Evolutionary conservation across 495 filamentous ascomycete genomes (phyloP).

Genomic region (Gamarada debralockiae): DNA sequence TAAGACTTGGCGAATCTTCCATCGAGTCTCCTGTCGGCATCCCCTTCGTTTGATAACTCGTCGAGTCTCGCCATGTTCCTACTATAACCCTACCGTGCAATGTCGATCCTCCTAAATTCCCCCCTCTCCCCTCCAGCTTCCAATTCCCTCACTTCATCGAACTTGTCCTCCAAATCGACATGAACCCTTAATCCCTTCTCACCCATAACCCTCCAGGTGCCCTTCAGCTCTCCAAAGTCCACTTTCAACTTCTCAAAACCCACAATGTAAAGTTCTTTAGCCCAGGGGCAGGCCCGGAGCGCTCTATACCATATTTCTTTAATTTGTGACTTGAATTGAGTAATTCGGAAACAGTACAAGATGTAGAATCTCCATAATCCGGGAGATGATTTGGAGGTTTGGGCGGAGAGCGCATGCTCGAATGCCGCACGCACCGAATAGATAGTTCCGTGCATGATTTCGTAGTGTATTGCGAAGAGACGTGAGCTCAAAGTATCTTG

Average conservation of each 20-base stretch:
- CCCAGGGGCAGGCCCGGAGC: conserved; percentile 68
- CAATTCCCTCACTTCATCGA: conserved; percentile 17
- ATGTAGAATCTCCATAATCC: conserved; percentile 67
- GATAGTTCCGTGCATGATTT: conserved; percentile 53
- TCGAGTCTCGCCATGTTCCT: no score
- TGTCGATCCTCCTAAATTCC: no score
- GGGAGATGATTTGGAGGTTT: conserved; percentile 32
- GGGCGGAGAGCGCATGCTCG: conserved; percentile 57
- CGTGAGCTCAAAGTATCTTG: conserved; percentile 50
- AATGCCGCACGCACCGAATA: conserved; percentile 65
- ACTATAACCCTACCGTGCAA: no score
- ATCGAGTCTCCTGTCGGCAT: no score
- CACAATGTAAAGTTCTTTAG: conserved; percentile 63
- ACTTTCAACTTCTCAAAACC: conserved; percentile 41
- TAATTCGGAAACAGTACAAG: conserved; percentile 35
- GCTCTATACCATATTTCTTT: conserved; percentile 68
- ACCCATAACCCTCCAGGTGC: conserved; percentile 21
- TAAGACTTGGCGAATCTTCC: no score
- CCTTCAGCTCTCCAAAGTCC: conserved; percentile 9
- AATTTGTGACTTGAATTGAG: conserved; percentile 25
- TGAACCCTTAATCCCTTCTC: conserved; percentile 27
- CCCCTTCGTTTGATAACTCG: no score
- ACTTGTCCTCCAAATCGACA: conserved; percentile 25
- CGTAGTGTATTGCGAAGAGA: conserved; percentile 64
- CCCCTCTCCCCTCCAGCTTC: conserved; percentile 2